Base-by-base conservation (phyloP, 2,329 filamentous ascomycete species). In the Rutstroemia sp. region DNA sequence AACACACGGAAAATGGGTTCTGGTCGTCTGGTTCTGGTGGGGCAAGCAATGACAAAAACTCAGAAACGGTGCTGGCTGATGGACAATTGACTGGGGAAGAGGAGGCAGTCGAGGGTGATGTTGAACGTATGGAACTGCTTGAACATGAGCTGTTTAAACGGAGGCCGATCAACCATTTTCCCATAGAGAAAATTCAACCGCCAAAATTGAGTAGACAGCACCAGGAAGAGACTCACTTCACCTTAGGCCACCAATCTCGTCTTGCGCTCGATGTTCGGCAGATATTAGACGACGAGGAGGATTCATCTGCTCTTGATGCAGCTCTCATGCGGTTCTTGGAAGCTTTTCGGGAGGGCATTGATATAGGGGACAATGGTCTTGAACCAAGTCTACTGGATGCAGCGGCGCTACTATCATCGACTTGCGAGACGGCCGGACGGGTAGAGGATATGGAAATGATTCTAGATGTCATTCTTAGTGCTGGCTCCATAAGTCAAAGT, bases 261-360 rank as follows among this genome's bases (percentile, higher is more conserved):
- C 57, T 68, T 51, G 60, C 62, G 5, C 25, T 38, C 17, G 61
- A 67, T 51, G 49, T 67, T 30, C 57, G 44, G 17, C 58, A 54
- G 10, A 51, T 67, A 17, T 48, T 67, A 17, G 46, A 54, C 14
- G 12, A 21, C n/a, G 1, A 46, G 12, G 16, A 21, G 10, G 21
- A 14, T 6, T 14, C 12, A 8, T 14, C 41, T 47, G 47, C 57
- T 30, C 42, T 65, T 34, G 57, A 60, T 16, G 59, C 58, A 14
- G 65, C 65, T 16, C 51, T 59, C 8, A 45, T 48, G 16, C 55
- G 60, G 16, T 65, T 69, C 39, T 54, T 62, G 0, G 62, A 67
- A 9, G 57, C 61, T 27, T 65, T 67, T 30, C 60, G 64, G 34
- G 61, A 66, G 48, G 59, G 58, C 7, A 23, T 66, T 41, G 27